A percentile compares a stretch with the other conserved stretches of the same genome.
Conservation (phyloP, 2,329 filamentous ascomycete species). For the Drechslerella coelobrocha region DNA sequence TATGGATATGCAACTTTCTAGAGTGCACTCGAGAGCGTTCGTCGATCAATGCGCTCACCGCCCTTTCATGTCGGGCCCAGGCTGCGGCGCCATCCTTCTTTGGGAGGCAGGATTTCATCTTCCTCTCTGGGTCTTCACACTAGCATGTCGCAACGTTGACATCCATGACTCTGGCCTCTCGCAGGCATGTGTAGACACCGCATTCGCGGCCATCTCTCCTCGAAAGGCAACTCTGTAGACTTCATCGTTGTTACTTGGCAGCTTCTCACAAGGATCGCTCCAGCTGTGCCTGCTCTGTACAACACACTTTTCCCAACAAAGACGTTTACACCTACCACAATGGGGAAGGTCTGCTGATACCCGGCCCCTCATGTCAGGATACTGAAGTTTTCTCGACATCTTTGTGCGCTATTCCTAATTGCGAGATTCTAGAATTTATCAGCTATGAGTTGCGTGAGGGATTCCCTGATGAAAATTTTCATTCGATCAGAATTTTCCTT, state of each 20-base stretch:
- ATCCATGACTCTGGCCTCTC: background rate
- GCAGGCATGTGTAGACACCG: background rate
- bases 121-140: too few relatives aligned
- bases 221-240: constrained; percentile 32
- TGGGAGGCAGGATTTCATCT: background rate
- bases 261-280: constrained; percentile 4
- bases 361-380: constrained; percentile 2
- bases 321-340: constrained; percentile 33
- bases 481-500: too few relatives aligned
- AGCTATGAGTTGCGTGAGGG: too few relatives aligned
- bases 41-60: too few relatives aligned
- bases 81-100: background rate
- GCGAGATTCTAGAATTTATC: too few relatives aligned
- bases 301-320: constrained; percentile 48
- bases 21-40: too few relatives aligned
- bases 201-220: constrained; percentile 26
- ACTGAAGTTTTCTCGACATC: background rate
- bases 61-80: too few relatives aligned
- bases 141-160: too few relatives aligned
- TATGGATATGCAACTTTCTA: too few relatives aligned
- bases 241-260: constrained; percentile 26
- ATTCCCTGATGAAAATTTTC: too few relatives aligned
- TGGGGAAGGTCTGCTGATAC: constrained; percentile 14
- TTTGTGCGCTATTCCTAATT: too few relatives aligned
- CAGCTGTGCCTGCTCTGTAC: constrained; percentile 21